Evolutionary conservation across 2,329 filamentous ascomycete species (phyloP), one percentile per base, ranked within the genome.

Genomic region (Neofusicoccum cordaticola): DNA sequence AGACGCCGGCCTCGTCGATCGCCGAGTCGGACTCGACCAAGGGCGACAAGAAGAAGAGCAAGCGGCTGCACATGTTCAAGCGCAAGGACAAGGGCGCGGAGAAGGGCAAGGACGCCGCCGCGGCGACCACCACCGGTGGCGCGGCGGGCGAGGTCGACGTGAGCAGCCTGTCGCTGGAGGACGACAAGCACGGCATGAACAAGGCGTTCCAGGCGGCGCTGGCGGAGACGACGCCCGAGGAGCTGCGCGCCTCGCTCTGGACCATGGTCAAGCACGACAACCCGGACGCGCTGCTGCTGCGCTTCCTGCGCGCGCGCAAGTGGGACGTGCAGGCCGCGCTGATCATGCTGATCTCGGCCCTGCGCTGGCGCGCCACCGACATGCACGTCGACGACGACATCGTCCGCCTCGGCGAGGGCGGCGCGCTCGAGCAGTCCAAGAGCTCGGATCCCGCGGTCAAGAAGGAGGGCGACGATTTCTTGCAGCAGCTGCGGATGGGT

Each of bases 241-340:
- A 90, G 48, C 86, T 99, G 68, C 87, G 93, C 61, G 82, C 84
- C 15, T 89, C 93, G 0, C 90, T 98, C 74, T 98, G 95, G 95
- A 85, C 82, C 69, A 96, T 97, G 92, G 86, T 94, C 65, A 99
- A 98, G 81, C 90, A 95, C 72, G 95, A 99, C 73, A 88, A 98
- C 74, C 95, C 95, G 0, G 95, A 99, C 78, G 90, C 89, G 69
- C 85, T 88, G 65, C 88, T 86, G 27, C 69, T 80, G 66, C 69
- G 75, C 56, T 77, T 92, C 75, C 85, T 78, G 69, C 71, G 80
- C 70, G 72, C 80, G 52, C 69, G 78, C 39, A 79, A 78, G 79
- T 99, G 95, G 95, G 92, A 99, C 73, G 88, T 97, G 17, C 90
- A 97, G 60, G 93, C 92, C 75, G 95, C 95, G 3, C 83, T 98